Evolutionary conservation across 208 protist genomes (phyloP).

Genomic region (Porcisia hertigi): DNA sequence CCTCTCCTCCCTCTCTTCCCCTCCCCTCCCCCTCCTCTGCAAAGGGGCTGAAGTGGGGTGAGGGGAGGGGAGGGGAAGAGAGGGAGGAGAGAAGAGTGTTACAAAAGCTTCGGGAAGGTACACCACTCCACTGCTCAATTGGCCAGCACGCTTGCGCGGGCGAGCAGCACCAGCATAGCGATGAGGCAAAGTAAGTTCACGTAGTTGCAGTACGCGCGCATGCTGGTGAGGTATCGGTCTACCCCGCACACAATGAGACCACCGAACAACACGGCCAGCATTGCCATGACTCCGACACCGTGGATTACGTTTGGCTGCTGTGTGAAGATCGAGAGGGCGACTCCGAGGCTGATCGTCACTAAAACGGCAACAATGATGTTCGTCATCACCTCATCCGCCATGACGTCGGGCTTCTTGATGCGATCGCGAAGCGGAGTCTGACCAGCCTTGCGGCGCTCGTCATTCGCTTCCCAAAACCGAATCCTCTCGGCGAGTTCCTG

Average conservation of each 20-base stretch:
- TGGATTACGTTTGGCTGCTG: slow-evolving; percentile 56
- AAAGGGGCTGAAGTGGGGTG: no score
- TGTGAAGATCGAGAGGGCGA: slow-evolving; percentile 27
- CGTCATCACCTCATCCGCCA: slow-evolving; percentile 48
- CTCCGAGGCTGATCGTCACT: slow-evolving; percentile 28
- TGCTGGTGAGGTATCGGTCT: slow-evolving; percentile 20
- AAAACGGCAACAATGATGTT: slow-evolving; percentile 45
- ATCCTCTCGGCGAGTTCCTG: slow-evolving; percentile 19
- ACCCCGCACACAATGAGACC: slow-evolving; percentile 34
- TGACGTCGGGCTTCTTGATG: slow-evolving; percentile 29
- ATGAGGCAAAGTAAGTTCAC: slow-evolving; percentile 18
- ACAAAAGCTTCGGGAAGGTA: not conserved
- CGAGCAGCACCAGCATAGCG: slow-evolving; percentile 13
- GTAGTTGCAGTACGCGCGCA: slow-evolving; percentile 33
- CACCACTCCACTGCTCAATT: not conserved
- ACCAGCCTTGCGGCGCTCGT: slow-evolving; percentile 28
- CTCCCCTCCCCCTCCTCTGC: not conserved
- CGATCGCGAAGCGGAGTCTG: slow-evolving; percentile 27
- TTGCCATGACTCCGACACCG: slow-evolving; percentile 29
- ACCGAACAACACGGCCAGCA: slow-evolving; percentile 41
- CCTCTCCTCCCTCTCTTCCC: no score
- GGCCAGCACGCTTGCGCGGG: slow-evolving; percentile 25
- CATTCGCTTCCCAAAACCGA: slow-evolving; percentile 40
- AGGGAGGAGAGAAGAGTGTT: no score
- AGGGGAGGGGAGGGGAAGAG: no score